Conservation (phyloP, 495 filamentous ascomycete species). For the Penicillium nucicola region DNA sequence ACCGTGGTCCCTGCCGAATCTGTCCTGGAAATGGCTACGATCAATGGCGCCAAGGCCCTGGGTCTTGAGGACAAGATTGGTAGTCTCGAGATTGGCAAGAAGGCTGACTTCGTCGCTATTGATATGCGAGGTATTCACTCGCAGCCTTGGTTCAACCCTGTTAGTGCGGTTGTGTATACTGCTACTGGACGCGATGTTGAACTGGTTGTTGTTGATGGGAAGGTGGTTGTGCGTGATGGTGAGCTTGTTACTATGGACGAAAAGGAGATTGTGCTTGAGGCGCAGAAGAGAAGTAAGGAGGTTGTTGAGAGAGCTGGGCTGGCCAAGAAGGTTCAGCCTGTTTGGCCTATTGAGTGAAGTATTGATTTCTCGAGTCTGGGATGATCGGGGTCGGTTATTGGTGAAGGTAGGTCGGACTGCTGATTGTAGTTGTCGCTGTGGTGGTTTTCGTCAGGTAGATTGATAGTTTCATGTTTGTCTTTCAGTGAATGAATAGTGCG, state of each 20-base stretch:
- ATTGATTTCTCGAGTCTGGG: too few relatives aligned
- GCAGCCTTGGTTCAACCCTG: constrained; percentile 39
- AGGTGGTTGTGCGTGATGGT: constrained; percentile 38
- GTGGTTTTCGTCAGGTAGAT: too few relatives aligned
- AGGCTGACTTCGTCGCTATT: constrained; percentile 52
- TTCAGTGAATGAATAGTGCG: too few relatives aligned
- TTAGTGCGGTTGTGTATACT: constrained; percentile 47
- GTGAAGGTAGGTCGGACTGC: too few relatives aligned
- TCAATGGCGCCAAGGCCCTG: constrained; percentile 51
- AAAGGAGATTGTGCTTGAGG: constrained; percentile 31
- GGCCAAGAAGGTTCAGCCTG: constrained; percentile 31
- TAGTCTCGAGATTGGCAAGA: constrained; percentile 52
- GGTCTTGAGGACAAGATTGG: constrained; percentile 43
- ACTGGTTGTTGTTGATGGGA: constrained; percentile 46
- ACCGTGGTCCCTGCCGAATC: constrained; percentile 44
- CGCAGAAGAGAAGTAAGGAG: constrained; percentile 34
- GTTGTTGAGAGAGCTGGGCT: constrained; percentile 42
- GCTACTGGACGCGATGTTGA: constrained; percentile 48
- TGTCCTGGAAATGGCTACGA: constrained; percentile 52
- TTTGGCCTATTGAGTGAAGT: constrained; percentile 32
- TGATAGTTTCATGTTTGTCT: too few relatives aligned
- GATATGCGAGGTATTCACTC: constrained; percentile 34
- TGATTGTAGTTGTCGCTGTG: too few relatives aligned
- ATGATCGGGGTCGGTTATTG: too few relatives aligned
- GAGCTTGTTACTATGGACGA: constrained; percentile 32